A percentile compares a stretch with the other conserved stretches of the same genome.
Evolutionary conservation across 2,329 filamentous ascomycete genomes (phyloP).

Genomic region (Alternaria sp.): DNA sequence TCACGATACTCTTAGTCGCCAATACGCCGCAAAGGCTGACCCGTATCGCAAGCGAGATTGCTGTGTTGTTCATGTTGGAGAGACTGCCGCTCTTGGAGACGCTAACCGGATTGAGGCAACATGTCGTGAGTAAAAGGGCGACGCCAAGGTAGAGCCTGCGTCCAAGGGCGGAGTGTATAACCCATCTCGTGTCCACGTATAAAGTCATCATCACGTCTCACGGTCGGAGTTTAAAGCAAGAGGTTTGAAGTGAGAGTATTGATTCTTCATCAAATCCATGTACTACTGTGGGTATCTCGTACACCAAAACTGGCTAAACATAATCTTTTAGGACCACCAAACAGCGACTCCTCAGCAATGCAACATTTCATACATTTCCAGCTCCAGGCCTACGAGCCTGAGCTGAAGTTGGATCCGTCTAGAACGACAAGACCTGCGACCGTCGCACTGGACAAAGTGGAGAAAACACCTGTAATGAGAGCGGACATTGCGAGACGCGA

Average conservation of each 20-base stretch:
- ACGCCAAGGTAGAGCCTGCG: constrained; percentile 3
- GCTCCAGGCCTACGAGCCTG: constrained; percentile 16
- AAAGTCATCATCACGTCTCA: not conserved
- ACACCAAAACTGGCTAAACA: constrained; percentile 20
- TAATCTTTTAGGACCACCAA: constrained; percentile 20
- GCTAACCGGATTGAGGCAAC: constrained; percentile 16
- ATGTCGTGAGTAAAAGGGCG: constrained; percentile 14
- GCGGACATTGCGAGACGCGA: constrained; percentile 78
- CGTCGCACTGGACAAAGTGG: constrained; percentile 77
- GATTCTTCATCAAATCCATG: constrained; percentile 14
- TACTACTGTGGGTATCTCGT: constrained; percentile 32
- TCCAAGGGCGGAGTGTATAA: not conserved
- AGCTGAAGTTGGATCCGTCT: constrained; percentile 39
- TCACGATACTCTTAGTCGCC: too few species aligned
- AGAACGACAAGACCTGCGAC: constrained; percentile 62
- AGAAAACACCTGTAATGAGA: constrained; percentile 76
- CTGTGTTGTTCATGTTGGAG: not conserved
- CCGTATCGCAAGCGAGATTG: not conserved
- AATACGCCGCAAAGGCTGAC: not conserved
- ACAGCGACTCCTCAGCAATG: constrained; percentile 7
- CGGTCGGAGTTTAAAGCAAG: not conserved
- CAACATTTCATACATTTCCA: not conserved
- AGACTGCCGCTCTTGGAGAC: not conserved
- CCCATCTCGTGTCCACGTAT: not conserved
- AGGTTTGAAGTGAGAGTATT: constrained; percentile 2